These are phyloP conservation scores for Trichosporon faecale DNA, from an alignment of 1,284 basidiomycete genomes.

Conservation along the genomic window DNA sequence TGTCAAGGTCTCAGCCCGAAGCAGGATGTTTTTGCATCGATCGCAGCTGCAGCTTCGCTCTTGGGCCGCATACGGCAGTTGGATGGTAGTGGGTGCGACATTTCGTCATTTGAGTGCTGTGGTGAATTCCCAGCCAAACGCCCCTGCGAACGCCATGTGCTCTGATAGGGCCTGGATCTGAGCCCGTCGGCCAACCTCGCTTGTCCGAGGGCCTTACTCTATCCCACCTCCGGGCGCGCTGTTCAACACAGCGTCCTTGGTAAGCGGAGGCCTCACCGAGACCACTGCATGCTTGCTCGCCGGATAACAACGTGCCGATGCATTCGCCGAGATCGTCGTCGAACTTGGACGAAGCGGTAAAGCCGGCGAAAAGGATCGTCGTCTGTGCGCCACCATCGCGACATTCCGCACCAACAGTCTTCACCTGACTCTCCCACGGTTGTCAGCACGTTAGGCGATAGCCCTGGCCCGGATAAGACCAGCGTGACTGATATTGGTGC, in stretches of 20 bases:
- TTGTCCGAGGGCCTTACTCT: background rate
- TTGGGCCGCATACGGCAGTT: background rate
- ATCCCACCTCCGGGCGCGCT: background rate
- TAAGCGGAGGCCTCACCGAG: background rate
- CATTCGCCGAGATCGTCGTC: background rate
- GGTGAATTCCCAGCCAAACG: background rate
- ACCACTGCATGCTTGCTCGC: background rate
- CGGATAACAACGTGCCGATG: background rate
- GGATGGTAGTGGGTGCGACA: no score
- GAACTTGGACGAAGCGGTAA: background rate
- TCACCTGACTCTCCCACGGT: background rate
- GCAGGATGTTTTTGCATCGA: background rate
- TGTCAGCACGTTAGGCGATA: background rate
- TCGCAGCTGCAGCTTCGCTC: background rate
- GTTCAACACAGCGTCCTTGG: background rate
- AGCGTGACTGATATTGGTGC: constrained; percentile 4
- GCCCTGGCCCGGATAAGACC: background rate
- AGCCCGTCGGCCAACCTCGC: background rate
- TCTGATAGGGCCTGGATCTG: background rate
- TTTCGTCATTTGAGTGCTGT: background rate
- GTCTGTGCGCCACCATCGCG: background rate
- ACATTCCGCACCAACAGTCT: background rate
- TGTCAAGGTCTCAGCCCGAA: background rate
- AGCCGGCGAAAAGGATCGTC: no score
- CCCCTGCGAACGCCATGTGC: no score